A percentile compares a stretch with the other conserved stretches of the same genome.
phyloP scores from a whole-genome alignment of 108 stramenopile genomes.

The Pseudonitzschia multiseries region DNA sequence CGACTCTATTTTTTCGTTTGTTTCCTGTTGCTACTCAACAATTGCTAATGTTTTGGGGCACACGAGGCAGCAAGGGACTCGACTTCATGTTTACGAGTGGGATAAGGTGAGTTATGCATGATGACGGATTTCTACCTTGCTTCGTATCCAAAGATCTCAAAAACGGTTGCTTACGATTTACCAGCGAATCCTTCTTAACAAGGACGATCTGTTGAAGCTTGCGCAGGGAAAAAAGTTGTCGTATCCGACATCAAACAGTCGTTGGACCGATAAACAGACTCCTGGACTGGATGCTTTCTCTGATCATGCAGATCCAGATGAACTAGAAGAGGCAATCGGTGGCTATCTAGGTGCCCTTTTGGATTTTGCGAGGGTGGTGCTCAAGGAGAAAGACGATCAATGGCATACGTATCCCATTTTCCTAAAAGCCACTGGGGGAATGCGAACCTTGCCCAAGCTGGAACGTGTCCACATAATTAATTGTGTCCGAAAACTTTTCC shows the following conservation, averaged over 20 bases:
- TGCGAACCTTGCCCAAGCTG: constrained; percentile 62
- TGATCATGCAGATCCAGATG: constrained; percentile 21
- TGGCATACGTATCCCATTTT: constrained; percentile 82
- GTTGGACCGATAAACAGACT: constrained; percentile 74
- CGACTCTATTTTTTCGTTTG: not conserved
- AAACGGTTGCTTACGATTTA: no score
- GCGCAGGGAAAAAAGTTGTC: constrained; percentile 43
- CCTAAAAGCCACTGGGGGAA: constrained; percentile 89
- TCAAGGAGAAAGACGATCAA: constrained; percentile 58
- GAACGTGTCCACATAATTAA: constrained; percentile 64
- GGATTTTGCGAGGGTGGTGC: constrained; percentile 70
- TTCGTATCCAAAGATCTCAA: no score
- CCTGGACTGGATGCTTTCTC: constrained; percentile 66
- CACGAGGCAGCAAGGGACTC: constrained; percentile 53
- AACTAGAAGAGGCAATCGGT: constrained; percentile 47
- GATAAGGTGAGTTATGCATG: constrained; percentile 10
- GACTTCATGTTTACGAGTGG: constrained; percentile 91
- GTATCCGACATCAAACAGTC: constrained; percentile 65
- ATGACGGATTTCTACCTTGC: no score
- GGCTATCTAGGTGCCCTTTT: constrained; percentile 68
- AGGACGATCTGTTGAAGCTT: constrained; percentile 33
- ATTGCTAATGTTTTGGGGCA: not conserved
- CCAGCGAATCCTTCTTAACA: constrained; percentile 46
- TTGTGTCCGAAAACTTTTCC: constrained; percentile 61
- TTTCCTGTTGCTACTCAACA: constrained; percentile 2